Percentiles rank a stretch among this genome's conserved stretches.
Conservation (phyloP, 805 yeast genomes). For the Pichia gijzeniarum region DNA sequence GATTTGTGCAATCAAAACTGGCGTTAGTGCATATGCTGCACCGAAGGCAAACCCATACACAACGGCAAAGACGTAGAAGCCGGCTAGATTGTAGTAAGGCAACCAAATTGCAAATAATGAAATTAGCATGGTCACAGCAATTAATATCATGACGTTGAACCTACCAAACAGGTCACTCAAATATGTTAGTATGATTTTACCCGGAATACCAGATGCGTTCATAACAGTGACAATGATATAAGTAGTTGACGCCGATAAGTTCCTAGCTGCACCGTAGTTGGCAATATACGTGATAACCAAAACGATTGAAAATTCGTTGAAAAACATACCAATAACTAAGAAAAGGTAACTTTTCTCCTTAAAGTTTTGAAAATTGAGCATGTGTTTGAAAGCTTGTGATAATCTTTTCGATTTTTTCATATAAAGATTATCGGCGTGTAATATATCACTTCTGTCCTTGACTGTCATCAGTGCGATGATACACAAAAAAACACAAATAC, state of each 20-base stretch:
- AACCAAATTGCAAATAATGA: slow-evolving; percentile 54
- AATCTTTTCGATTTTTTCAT: slow-evolving; percentile 15
- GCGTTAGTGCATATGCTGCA: slow-evolving; percentile 53
- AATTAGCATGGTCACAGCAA: slow-evolving; percentile 41
- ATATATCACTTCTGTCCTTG: slow-evolving; percentile 35
- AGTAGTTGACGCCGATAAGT: slow-evolving; percentile 37
- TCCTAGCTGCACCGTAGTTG: slow-evolving; percentile 46
- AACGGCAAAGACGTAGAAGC: slow-evolving; percentile 45
- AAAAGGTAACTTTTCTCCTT: slow-evolving; percentile 33
- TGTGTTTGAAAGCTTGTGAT: slow-evolving; percentile 18
- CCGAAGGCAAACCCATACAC: slow-evolving; percentile 48
- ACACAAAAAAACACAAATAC: slow-evolving; percentile 39
- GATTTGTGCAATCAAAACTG: slow-evolving; percentile 55
- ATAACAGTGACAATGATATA: slow-evolving; percentile 43
- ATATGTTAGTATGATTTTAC: slow-evolving; percentile 28
- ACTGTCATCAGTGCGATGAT: slow-evolving; percentile 32
- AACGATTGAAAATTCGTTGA: slow-evolving; percentile 44
- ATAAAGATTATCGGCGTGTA: slow-evolving; percentile 18
- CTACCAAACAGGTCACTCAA: slow-evolving; percentile 39
- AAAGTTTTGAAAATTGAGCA: slow-evolving; percentile 35
- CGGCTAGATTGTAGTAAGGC: slow-evolving; percentile 40
- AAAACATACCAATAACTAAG: slow-evolving; percentile 37
- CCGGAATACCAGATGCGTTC: slow-evolving; percentile 39
- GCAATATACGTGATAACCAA: slow-evolving; percentile 46
- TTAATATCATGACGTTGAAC: slow-evolving; percentile 42